These are phyloP conservation scores for Picea glauca DNA, from an alignment of 75 land plant species.

Conservation along the genomic window DNA sequence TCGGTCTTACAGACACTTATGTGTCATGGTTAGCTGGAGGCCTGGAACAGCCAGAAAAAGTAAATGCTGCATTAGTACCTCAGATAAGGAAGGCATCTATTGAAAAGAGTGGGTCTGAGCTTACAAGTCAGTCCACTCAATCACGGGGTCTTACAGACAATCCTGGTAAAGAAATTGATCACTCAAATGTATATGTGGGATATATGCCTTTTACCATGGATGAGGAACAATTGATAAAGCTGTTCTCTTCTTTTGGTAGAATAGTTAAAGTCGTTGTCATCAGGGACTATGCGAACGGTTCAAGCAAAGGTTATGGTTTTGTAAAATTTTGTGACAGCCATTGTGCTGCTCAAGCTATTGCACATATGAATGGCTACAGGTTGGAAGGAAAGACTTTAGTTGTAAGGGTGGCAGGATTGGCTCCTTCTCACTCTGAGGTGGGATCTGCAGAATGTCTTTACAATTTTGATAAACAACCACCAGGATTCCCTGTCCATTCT, in stretches of 20 bases:
- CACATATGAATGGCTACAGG: conserved; percentile 34
- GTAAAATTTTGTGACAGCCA: conserved; percentile 26
- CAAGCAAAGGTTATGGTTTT: conserved; percentile 57
- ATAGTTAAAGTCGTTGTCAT: conserved; percentile 20
- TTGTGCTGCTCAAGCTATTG: conserved; percentile 27
- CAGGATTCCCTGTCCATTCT: background rate
- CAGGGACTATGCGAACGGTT: conserved; percentile 28
- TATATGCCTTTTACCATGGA: conserved; percentile 34
- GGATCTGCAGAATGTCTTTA: background rate
- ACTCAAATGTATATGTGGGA: conserved; percentile 37
- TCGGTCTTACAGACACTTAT: background rate
- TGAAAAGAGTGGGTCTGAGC: too few relatives aligned
- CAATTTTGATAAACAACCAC: background rate
- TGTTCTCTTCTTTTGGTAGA: conserved; percentile 45
- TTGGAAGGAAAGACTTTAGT: conserved; percentile 29
- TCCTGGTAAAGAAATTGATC: conserved; percentile 22
- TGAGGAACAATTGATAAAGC: conserved; percentile 14
- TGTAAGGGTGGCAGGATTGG: conserved; percentile 22
- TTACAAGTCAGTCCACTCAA: background rate
- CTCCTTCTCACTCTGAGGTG: conserved; percentile 6
- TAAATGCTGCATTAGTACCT: background rate
- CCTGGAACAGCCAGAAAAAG: background rate
- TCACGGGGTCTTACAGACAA: background rate
- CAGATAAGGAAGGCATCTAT: background rate
- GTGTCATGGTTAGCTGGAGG: background rate